Conservation (phyloP, 2,329 filamentous ascomycete genomes). For the Aspergillus latus region DNA sequence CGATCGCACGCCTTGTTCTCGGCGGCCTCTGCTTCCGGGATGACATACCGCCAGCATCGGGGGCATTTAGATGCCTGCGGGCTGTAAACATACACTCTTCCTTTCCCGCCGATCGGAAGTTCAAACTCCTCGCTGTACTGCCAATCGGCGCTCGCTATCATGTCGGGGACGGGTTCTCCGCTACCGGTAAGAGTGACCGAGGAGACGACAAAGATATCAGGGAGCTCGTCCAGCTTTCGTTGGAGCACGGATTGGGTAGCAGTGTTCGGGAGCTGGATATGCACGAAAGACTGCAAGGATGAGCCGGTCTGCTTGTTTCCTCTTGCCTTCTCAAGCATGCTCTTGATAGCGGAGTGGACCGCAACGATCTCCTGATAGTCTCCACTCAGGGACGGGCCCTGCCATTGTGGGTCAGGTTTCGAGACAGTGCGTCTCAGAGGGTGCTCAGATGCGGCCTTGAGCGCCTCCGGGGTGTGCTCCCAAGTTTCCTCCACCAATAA, state of each 20-base stretch:
- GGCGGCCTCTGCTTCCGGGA: slow-evolving; percentile 46
- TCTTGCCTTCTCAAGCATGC: slow-evolving; percentile 71
- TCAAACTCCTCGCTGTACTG: slow-evolving; percentile 45
- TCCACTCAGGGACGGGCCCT: slow-evolving; percentile 49
- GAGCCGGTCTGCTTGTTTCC: slow-evolving; percentile 72
- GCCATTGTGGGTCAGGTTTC: slow-evolving; percentile 34
- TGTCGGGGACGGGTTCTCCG: slow-evolving; percentile 24
- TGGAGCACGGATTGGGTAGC: slow-evolving; percentile 27
- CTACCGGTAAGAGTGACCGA: slow-evolving; percentile 54
- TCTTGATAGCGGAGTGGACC: slow-evolving; percentile 68
- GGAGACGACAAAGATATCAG: slow-evolving; percentile 68
- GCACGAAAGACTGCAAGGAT: slow-evolving; percentile 74
- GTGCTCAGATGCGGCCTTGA: slow-evolving; percentile 54
- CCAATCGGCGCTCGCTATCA: slow-evolving; percentile 40
- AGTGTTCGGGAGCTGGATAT: slow-evolving; percentile 31
- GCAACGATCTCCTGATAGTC: slow-evolving; percentile 45
- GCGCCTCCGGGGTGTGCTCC: slow-evolving; percentile 68
- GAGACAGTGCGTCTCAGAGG: slow-evolving; percentile 44
- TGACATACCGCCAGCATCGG: slow-evolving; percentile 84
- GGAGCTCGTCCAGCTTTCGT: slow-evolving; percentile 51
- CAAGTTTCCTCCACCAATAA: slow-evolving; percentile 85
- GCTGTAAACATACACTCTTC: slow-evolving; percentile 44
- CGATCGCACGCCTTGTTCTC: slow-evolving; percentile 68
- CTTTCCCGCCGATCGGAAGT: slow-evolving; percentile 32
- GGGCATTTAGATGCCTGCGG: slow-evolving; percentile 69